phyloP scores from a whole-genome alignment of 1,139 yeast genomes.

The Candida buenavistaensis region DNA sequence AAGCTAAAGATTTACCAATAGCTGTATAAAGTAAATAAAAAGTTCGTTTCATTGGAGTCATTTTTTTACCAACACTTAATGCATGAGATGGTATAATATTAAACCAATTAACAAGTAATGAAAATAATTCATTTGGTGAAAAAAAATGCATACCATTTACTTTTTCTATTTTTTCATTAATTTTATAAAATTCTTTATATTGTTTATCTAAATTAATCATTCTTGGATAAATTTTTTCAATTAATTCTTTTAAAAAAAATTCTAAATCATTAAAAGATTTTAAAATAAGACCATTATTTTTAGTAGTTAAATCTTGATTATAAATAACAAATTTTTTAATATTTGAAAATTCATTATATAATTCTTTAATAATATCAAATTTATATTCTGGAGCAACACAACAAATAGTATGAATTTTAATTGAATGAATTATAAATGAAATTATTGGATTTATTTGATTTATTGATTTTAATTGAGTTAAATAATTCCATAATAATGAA shows the following conservation, averaged over 20 bases:
- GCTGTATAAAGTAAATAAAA: constrained; percentile 37
- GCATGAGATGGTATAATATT: constrained; percentile 36
- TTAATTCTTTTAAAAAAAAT: constrained; percentile 28
- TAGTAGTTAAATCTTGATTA: constrained; percentile 15
- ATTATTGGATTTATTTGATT: constrained; percentile 28
- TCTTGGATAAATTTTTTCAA: constrained; percentile 28
- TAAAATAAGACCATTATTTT: constrained; percentile 15
- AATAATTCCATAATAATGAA: constrained; percentile 29
- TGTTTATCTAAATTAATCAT: constrained; percentile 25
- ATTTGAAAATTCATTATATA: constrained; percentile 24
- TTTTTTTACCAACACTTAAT: constrained; percentile 27
- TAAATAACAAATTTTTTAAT: constrained; percentile 23
- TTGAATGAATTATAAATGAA: constrained; percentile 23
- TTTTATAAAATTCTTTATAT: constrained; percentile 19
- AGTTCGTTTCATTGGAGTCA: constrained; percentile 32
- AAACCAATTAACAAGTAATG: constrained; percentile 36
- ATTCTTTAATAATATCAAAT: constrained; percentile 28
- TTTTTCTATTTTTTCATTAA: background rate
- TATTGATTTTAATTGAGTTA: constrained; percentile 21
- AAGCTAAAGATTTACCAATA: constrained; percentile 34
- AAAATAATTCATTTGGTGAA: constrained; percentile 23
- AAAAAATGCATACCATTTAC: constrained; percentile 1
- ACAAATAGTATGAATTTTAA: constrained; percentile 27
- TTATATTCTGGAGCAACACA: constrained; percentile 37
- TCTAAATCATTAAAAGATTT: constrained; percentile 27